Base-by-base conservation (phyloP, 148 eudicot genomes). In the Arbutus unedo region DNA sequence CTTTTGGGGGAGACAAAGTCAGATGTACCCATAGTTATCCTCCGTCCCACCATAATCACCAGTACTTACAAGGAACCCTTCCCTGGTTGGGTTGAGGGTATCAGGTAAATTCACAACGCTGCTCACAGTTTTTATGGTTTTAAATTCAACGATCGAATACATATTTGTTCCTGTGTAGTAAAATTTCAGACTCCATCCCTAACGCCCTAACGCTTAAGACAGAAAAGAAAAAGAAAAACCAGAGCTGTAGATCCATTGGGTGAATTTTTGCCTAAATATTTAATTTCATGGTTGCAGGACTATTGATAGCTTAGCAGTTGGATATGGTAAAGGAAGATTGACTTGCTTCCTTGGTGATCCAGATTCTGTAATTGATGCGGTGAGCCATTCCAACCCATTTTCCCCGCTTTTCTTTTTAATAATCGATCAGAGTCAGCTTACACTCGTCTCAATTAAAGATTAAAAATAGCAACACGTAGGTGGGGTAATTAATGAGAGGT, bases 81-180 rank as follows among this genome's bases (percentile, higher is more conserved):
- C 53, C 93, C 98, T 2, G 98, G 98, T 70, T 96, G 98, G 98
- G 95, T 91, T 8, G 98, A 94, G 90, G 98, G 98, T n/a, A 67
- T 91, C 70, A 91, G 94, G 98, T 94, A 89, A 49, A 31, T 31
- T 31, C 38, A 31, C 38, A 31, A 31, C 38, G 38, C 38, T 31
- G 38, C 38, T 31, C 38, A 31, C 38, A 31, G 1, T 31, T 31
- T 31, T 31, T 31, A 31, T 31, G 38, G 38, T 1, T 31, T 31
- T 31, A 31, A 31, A 31, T 31, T 31, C 38, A 31, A 31, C 38
- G 38, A 31, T 31, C 38, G 38, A 31, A 31, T 31, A 31, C 38
- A 1, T 31, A 31, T 31, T 31, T 1, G 38, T 31, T 31, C 0
- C 38, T 31, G 38, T 1, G 38, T 31, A 31, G 0, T 31, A 1